phyloP scores from a whole-genome alignment of 2,329 filamentous ascomycete genomes.

The Cyanodermella asteris region DNA sequence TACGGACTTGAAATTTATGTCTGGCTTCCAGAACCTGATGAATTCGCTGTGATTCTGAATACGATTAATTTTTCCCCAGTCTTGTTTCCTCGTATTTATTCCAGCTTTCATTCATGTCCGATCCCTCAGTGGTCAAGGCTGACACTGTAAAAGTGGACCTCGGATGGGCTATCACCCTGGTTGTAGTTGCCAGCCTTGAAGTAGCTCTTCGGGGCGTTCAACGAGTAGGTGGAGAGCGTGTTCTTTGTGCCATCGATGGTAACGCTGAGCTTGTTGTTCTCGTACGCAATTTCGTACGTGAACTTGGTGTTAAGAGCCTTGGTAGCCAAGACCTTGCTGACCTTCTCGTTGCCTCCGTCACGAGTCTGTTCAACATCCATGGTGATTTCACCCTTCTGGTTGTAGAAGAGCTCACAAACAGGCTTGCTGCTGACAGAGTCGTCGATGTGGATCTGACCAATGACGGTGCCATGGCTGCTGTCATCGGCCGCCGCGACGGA shows the following conservation, averaged over 20 bases:
- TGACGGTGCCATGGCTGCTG: conserved; percentile 16
- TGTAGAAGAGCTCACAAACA: conserved; percentile 20
- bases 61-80: no score
- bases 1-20: no score
- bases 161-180: conserved; percentile 12
- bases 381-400: conserved; percentile 13
- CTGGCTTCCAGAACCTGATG: no score
- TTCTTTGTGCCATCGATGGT: conserved; percentile 12
- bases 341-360: conserved; percentile 13
- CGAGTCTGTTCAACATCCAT: conserved; percentile 19
- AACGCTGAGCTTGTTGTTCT: conserved; percentile 14
- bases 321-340: conserved; percentile 14
- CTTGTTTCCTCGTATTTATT: no score
- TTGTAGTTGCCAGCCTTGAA: conserved; percentile 21
- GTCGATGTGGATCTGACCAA: conserved; percentile 21
- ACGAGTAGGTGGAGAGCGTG: conserved; percentile 11
- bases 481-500: conserved; percentile 13
- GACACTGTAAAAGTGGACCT: conserved; percentile 10
- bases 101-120: no score
- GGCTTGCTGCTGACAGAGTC: conserved; percentile 18
- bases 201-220: conserved; percentile 14
- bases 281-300: conserved; percentile 18
- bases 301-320: conserved; percentile 15
- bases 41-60: no score
- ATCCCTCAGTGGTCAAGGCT: no score